Base-by-base conservation (phyloP, 1,139 yeast genomes). In the Magnusiomyces paraingens region DNA sequence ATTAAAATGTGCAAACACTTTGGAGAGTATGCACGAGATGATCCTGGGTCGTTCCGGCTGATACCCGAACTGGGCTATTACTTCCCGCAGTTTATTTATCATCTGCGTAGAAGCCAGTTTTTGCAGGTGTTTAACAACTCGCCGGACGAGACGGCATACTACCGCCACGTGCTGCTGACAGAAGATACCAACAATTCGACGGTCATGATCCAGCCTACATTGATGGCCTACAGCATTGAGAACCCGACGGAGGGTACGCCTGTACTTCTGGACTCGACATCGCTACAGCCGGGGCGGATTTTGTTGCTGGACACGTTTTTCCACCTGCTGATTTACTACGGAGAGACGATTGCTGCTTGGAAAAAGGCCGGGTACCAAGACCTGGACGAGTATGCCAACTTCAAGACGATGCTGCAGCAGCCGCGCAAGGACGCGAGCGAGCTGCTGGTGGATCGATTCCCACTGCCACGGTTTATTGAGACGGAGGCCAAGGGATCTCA, bases 401-500 rank as follows among this genome's bases (percentile, higher is more conserved):
- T 85, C 64, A 78, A 76, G 57, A 79, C 74, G 45, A 80, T 84
- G 57, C 71, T 85, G 54, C 83, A 82, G 58, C 76, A 75, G 21
- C 91, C 93, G n/a, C 78, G 83, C 58, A 66, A 70, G 47, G 91
- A 84, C 59, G 90, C 89, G 1, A 80, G 85, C 57, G 85, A 80
- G 53, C 73, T 84, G 43, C 71, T 85, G 46, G 73, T 80, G 58
- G 91, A 84, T 62, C 69, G 93, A 58, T 83, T 83, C 72, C 90
- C 90, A 17, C 72, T 84, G 58, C 90, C 90, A 1, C 72, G 90
- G 59, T 84, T 83, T 62, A 82, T 84, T 55, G 88, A 83, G 64
- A 81, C 87, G 50, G 87, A 84, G 60, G 88, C 84, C 62, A 86
- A 88, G 49, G 90, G 89, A 1, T 82, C 87, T 0, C 93, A 85